Evolutionary conservation across 768 basidiomycete species (phyloP).

Genomic region (Tulasnella sp.): DNA sequence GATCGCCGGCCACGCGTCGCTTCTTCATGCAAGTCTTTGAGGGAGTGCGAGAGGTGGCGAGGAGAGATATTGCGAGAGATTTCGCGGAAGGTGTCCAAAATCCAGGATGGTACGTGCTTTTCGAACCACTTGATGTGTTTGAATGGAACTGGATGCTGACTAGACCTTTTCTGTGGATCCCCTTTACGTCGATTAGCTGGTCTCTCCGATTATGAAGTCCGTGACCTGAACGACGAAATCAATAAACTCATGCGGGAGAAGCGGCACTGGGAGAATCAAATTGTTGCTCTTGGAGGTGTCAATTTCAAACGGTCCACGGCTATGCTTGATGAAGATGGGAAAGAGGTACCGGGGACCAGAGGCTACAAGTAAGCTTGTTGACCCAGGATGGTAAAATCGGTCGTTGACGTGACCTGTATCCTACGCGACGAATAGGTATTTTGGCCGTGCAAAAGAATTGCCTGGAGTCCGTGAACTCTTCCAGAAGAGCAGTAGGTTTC

Average conservation of each 20-base stretch:
- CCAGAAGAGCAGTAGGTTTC: constrained; percentile 62
- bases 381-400: not conserved
- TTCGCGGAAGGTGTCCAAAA: constrained; percentile 94
- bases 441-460: constrained; percentile 92
- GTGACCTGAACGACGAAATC: constrained; percentile 96
- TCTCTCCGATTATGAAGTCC: constrained; percentile 90
- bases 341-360: constrained; percentile 92
- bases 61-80: constrained; percentile 94
- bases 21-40: constrained; percentile 80
- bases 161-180: not conserved
- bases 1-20: constrained; percentile 93
- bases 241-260: constrained; percentile 95
- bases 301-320: constrained; percentile 93
- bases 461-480: constrained; percentile 97
- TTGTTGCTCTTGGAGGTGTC: constrained; percentile 91
- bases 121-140: not conserved
- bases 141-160: not conserved
- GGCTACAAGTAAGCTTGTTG: constrained; percentile 78
- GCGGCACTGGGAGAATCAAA: constrained; percentile 96
- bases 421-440: constrained; percentile 58
- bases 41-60: constrained; percentile 93
- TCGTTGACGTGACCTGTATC: not conserved
- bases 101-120: constrained; percentile 75
- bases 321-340: constrained; percentile 92
- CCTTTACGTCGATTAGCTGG: constrained; percentile 55